Base-by-base conservation (phyloP, 2,329 filamentous ascomycete genomes). In the Microsporum audouinii region DNA sequence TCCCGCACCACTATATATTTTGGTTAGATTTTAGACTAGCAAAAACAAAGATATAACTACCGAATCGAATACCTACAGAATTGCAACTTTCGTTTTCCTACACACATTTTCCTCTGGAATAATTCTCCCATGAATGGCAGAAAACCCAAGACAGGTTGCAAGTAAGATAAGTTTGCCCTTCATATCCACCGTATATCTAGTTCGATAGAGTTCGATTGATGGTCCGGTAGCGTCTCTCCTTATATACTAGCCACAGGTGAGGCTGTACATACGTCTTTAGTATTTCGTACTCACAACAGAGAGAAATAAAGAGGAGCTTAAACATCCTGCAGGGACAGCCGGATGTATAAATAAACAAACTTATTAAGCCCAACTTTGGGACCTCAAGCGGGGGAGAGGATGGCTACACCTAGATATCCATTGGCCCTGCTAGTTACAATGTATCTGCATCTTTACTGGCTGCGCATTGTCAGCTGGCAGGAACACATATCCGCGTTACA, bases 1-100 rank as follows among this genome's bases (percentile, higher is more conserved):
- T 10, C 84, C 85, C 12, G 80, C 84, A 38, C 84, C 84, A 41
- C 69, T 73, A 29, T 17, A 59, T 29, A 39, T 1, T n/a, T 23
- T 43, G 27, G 23, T 17, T 47, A 58, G 27, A 5, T 33, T n/a
- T 34, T 1, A 27, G 23, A 3, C 17, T 8, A 2, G 34, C n/a
- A 29, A 39, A 31, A 38, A 1, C n/a, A 17, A n/a, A 10, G 31
- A n/a, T 29, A 7, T 5, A 17, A 36, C 29, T 55, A 23, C 6
- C 12, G 29, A 6, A 31, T 56, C 17, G 29, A 12, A 55, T 57
- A 61, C 71, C 58, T 62, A 73, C 71, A 72, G 59, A 23, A 73
- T 69, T 2, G 71, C 71, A 59, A 73, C 71, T 4, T 68, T 71
- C 1, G 71, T 71, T 59, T 68, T 66, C 3, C 66, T 68, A 58